Evolutionary conservation across 2,329 filamentous ascomycete genomes (phyloP), one percentile per base, ranked within the genome.

Genomic region (Colletotrichum abscissum): DNA sequence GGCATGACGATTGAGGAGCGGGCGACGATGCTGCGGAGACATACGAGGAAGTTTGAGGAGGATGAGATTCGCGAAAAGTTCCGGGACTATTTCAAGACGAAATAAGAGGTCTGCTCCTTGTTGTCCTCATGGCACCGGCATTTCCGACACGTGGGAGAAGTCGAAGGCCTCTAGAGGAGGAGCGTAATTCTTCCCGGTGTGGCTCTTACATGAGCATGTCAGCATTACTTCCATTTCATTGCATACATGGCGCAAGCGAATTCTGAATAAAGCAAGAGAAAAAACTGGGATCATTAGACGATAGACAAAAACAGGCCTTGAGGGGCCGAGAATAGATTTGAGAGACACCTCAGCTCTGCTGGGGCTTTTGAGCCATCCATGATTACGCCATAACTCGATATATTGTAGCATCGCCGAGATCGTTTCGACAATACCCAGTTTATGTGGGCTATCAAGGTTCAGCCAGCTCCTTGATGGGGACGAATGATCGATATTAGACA

Each of bases 21-120:
- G 38, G 90, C 88, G 5, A 87, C 85, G 12, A 88, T 94, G 87
- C 82, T 95, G 74, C 87, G 86, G 76, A 86, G 84, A 22, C 91
- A 92, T 83, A 94, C 93, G n/a, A 84, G 87, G 55, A 84, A 82
- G 63, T 94, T 95, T 76, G 88, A 84, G 0, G 90, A 93, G 78
- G 88, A 89, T 73, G 92, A 93, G 72, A 92, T 94, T 72, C 80
- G 77, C 42, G 81, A 82, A 60, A 92, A 92, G 80, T 93, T 91
- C 64, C 76, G 76, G 22, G 75, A 52, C 49, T 56, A 55, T 30
- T 33, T 9, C 8, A 65, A 65, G 63, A 28, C 49, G 9, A 26
- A 65, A 4, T 65, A 7, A n/a, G 8, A 19, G 7, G 7, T 19
- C 42, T n/a, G 42, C n/a, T 7, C 0, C 7, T 46, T 46, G 2